Evolutionary conservation across 2,329 filamentous ascomycete species (phyloP).

Genomic region (Aspergillus quadrilineatus): DNA sequence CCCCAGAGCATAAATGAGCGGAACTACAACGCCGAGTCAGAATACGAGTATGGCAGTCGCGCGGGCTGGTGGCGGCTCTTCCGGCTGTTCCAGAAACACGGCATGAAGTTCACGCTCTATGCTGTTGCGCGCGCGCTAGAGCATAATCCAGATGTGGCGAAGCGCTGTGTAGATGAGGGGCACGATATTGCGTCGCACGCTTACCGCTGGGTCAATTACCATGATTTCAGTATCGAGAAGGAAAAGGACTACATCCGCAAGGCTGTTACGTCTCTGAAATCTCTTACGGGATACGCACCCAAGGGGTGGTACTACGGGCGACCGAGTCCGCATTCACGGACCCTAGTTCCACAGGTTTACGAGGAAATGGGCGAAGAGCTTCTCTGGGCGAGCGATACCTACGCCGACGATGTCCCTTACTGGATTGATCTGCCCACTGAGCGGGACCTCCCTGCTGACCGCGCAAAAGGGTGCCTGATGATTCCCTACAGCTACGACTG

Average conservation of each 20-base stretch:
- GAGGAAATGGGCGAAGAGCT: constrained; percentile 2
- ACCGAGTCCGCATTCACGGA: neutral
- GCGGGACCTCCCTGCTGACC: neutral
- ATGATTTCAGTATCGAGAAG: constrained; percentile 1
- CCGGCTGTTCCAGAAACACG: neutral
- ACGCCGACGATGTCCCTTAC: constrained; percentile 10
- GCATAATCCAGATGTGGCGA: constrained; percentile 2
- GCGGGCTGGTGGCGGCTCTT: constrained; percentile 5
- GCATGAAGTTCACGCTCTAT: constrained; percentile 5
- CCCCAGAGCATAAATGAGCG: constrained; percentile 4
- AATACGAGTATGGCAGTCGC: constrained; percentile 9
- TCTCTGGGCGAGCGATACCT: constrained; percentile 5
- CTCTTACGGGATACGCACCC: constrained; percentile 1
- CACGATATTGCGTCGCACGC: constrained; percentile 7
- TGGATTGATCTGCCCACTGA: constrained; percentile 4
- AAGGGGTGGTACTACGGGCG: constrained; percentile 6
- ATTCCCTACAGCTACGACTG: constrained; percentile 5
- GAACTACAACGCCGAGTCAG: neutral
- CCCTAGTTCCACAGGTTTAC: neutral
- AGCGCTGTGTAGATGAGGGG: neutral
- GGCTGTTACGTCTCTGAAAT: neutral
- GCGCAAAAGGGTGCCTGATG: constrained; percentile 3
- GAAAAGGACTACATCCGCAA: constrained; percentile 8
- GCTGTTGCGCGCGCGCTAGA: constrained; percentile 2
- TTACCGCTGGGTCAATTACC: constrained; percentile 10